Base-by-base conservation (phyloP, 75 land plant genomes). In the Sequoiadendron giganteum region DNA sequence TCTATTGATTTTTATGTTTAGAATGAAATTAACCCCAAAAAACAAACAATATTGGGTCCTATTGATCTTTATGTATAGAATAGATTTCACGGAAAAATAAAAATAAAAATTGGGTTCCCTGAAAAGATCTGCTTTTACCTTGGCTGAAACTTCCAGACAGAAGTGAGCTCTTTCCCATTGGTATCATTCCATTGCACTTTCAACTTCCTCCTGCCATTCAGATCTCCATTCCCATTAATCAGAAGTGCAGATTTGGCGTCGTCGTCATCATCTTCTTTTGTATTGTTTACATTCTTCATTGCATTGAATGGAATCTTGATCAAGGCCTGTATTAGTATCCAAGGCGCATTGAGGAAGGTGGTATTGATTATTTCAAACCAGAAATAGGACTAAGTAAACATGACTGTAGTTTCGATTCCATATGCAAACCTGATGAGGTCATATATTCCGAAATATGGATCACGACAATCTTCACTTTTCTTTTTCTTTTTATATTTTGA, bases 151-250 rank as follows among this genome's bases (percentile, higher is more conserved):
- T 82, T 82, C 52, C 54, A 82, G 5, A 47, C 84, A 1, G 52
- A 82, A 82, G 84, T 82, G 84, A 82, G 84, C 32, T 82, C 84
- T n/a, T 82, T 82, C 52, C 52, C 84, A n/a, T 82, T 25, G 21
- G 15, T 47, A 49, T 82, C 84, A 47, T 82, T 82, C 84, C 84
- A 82, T 28, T 82, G 84, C 13, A 82, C 84, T 42, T 82, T 73
- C 77, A 73, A 73, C 38, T 73, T 82, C 84, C 84, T 28, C 14
- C 47, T 82, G 30, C n/a, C 15, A n/a, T 43, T 82, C 9, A 82
- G 30, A 45, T 82, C 34, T 47, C 84, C 15, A 47, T 82, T 3
- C 10, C 32, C 16, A 82, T 10, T n/a, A 11, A 47, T 25, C 52
- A 47, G 1, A 47, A 82, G 84, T 40, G 34, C 84, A 28, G 52